Evolutionary conservation across 2,329 filamentous ascomycete genomes (phyloP), one percentile per base, ranked within the genome.

Genomic region (Didymella keratinophila): DNA sequence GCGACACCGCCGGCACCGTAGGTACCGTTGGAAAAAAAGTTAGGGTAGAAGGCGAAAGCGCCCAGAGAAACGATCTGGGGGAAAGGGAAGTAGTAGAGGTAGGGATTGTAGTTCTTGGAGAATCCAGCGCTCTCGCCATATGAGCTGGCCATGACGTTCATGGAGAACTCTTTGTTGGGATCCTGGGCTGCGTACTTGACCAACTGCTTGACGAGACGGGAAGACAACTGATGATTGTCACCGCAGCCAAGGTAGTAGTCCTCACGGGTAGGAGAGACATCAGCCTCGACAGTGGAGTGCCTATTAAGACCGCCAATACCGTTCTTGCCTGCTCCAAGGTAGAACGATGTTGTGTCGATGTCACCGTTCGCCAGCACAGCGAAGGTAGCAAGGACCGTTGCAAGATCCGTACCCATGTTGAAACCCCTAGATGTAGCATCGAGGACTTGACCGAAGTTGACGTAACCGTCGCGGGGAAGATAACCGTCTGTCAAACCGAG

Each of bases 31-130:
- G 36, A 39, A 18, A 39, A 39, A 3, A 39, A 39, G 8, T 39
- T 7, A 20, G 36, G 36, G 8, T 39, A 39, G 18, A 39, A 39
- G 3, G 36, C 36, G 3, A 39, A 39, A 11, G 36, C 36, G 20
- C 36, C 36, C 28, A 83, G 79, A 1, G 79, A 78, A 4, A 79
- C 79, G 36, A 84, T 72, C 46, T 83, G 72, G 8, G 83, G 83
- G 2, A 69, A 69, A 14, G 65, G 63, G 28, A 67, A 68, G 61
- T 67, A 67, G 57, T 69, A 69, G 21, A 69, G 55, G 80, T 81
- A 62, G 79, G 81, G 7, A 81, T 84, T 14, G 80, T 83, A 56
- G 54, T 58, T 56, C 47, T 67, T 68, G 39, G 61, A 60, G 68
- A 85, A 76, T 10, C 81, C 63, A 61, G 82, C 82, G 2, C 80